Evolutionary conservation across 2,329 filamentous ascomycete genomes (phyloP), one percentile per base, ranked within the genome.

Genomic region (Endocalyx cinctus): DNA sequence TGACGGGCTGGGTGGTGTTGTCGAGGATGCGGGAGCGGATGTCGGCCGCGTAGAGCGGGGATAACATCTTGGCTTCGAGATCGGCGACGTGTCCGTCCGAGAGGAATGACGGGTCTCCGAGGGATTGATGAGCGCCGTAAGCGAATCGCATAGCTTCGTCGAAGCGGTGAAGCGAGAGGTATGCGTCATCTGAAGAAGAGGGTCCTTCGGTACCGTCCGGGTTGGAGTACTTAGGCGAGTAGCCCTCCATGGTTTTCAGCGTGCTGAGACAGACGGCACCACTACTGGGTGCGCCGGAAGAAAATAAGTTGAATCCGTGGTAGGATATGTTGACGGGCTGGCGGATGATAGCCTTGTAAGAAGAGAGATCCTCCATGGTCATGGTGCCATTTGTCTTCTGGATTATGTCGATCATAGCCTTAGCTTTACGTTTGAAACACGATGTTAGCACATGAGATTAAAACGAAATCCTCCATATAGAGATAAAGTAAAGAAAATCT

Each of bases 91-190:
- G n/a, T n/a, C n/a, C n/a, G 18, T 76, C 75, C 1, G 68, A 46
- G 4, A 94, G 75, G 54, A 83, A 95, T 2, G 64, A 67, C 0
- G 90, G 92, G 56, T 97, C 92, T 5, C 88, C 90, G 0, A 97
- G 73, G 17, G 81, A 71, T n/a, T 79, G 72, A 37, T 88, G 79
- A 48, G 83, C 67, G 4, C 82, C 88, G 55, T 96, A 97, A 3
- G 78, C 88, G 57, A 94, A 97, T 15, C 87, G 77, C 65, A 95
- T 87, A 10, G 88, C 84, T 67, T 97, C 92, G 51, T 87, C 79
- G 44, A 95, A 73, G 11, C 85, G 77, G 60, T 97, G 92, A 1
- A 82, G 82, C 23, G 81, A 87, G 1, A 94, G 63, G 46, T 87
- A 81, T 14, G 59, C 58, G 27, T 74, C 63, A n/a, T n/a, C n/a